A percentile compares a stretch with the other conserved stretches of the same genome.
Evolutionary conservation across 129 eudicot genomes (phyloP).

Genomic region (Centaurea solstitialis): DNA sequence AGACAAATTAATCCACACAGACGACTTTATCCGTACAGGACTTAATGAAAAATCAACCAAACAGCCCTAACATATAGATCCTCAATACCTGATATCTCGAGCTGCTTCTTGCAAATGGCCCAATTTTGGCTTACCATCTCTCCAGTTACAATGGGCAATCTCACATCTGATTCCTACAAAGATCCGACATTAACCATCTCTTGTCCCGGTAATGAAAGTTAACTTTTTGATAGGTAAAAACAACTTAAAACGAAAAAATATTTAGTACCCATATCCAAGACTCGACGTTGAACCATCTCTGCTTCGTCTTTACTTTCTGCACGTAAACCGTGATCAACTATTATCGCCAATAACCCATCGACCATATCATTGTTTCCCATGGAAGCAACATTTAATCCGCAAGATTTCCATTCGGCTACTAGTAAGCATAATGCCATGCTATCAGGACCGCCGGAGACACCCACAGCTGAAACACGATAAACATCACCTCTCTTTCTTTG

Average conservation of each 20-base stretch:
- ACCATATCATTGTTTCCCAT: slow-evolving; percentile 37
- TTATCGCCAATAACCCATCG: slow-evolving; percentile 73
- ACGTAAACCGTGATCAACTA: slow-evolving; percentile 92
- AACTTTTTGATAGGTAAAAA: background rate
- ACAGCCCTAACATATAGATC: background rate
- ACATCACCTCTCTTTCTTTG: background rate
- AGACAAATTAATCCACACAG: too few species aligned
- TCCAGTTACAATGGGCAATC: slow-evolving; percentile 78
- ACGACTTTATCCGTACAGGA: too few species aligned
- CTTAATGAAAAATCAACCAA: too few species aligned
- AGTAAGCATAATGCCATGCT: slow-evolving; percentile 90
- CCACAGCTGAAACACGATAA: slow-evolving; percentile 63
- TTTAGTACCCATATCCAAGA: slow-evolving; percentile 65
- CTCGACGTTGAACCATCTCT: slow-evolving; percentile 50
- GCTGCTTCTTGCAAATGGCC: slow-evolving; percentile 97
- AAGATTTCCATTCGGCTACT: slow-evolving; percentile 67
- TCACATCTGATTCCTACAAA: slow-evolving; percentile 83
- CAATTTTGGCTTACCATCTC: slow-evolving; percentile 66
- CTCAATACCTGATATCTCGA: slow-evolving; percentile 60
- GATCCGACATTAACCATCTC: slow-evolving; percentile 45
- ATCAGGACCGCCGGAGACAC: slow-evolving; percentile 96
- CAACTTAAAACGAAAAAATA: background rate
- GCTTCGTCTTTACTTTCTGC: slow-evolving; percentile 82
- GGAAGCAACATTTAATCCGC: slow-evolving; percentile 21
- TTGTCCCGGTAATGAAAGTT: slow-evolving; percentile 10